Percentiles rank a stretch among this genome's conserved stretches.
phyloP scores from a whole-genome alignment of 179 eudicot genomes.

The Silene coronaria region DNA sequence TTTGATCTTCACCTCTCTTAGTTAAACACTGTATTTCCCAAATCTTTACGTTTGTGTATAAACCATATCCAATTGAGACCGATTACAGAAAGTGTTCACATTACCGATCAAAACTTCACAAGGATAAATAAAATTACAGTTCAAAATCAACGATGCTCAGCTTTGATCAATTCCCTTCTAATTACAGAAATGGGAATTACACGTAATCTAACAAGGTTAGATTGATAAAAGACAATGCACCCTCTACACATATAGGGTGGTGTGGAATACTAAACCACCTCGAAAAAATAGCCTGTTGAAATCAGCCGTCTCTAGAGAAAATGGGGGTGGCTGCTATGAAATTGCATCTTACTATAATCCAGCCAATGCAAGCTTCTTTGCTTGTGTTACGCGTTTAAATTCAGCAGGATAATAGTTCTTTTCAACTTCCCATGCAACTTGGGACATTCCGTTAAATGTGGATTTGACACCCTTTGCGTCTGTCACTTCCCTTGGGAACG shows the following conservation, averaged over 20 bases:
- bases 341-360: conserved; percentile 19
- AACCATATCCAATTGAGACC: not conserved
- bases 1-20: too few species aligned
- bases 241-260: not conserved
- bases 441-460: conserved; percentile 92
- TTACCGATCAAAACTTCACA: not conserved
- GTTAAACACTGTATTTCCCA: not conserved
- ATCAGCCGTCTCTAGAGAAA: not conserved
- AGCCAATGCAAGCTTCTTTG: conserved; percentile 44
- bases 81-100: not conserved
- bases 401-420: conserved; percentile 55
- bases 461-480: conserved; percentile 87
- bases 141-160: not conserved
- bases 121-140: not conserved
- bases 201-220: not conserved
- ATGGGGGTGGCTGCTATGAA: not conserved
- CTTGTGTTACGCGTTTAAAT: conserved; percentile 56
- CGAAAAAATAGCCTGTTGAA: conserved; percentile 8
- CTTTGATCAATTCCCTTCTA: not conserved
- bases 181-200: too few species aligned
- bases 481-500: conserved; percentile 85
- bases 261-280: not conserved
- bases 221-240: not conserved
- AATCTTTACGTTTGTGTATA: not conserved
- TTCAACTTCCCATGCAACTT: conserved; percentile 95